A percentile compares a stretch with the other conserved stretches of the same genome.
Evolutionary conservation across 768 basidiomycete genomes (phyloP).

Genomic region (Mycena floridula): DNA sequence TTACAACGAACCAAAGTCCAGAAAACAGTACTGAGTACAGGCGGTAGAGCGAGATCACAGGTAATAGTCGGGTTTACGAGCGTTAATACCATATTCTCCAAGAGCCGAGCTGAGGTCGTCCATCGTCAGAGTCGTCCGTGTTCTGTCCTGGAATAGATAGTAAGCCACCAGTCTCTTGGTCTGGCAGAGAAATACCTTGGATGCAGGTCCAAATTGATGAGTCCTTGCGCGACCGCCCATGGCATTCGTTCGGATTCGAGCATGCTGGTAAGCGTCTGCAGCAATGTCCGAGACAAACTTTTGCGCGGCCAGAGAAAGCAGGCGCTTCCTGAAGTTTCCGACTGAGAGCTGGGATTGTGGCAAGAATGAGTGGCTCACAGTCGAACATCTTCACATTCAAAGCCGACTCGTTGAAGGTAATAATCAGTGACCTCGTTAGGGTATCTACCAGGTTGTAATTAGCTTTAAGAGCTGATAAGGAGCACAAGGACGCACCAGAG

Average conservation of each 20-base stretch:
- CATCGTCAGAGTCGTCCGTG: conserved; percentile 93
- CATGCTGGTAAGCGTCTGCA: conserved; percentile 95
- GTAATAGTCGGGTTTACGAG: conserved; percentile 93
- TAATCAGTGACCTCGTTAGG: conserved; percentile 98
- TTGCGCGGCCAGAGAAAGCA: conserved; percentile 92
- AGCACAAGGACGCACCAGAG: conserved; percentile 53
- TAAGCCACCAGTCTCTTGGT: neutral
- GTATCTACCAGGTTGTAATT: conserved; percentile 45
- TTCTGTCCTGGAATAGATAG: conserved; percentile 59
- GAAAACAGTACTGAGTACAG: too few species aligned
- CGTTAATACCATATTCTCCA: conserved; percentile 92
- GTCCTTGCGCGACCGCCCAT: conserved; percentile 64
- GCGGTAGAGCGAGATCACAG: conserved; percentile 48
- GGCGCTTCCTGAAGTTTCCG: conserved; percentile 74
- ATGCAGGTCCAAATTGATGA: conserved; percentile 54
- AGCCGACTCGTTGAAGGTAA: conserved; percentile 92
- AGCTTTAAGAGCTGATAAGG: neutral
- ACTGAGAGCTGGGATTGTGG: neutral
- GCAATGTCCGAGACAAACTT: conserved; percentile 98
- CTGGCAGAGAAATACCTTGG: conserved; percentile 45
- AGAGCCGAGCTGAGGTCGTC: conserved; percentile 92
- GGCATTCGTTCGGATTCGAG: conserved; percentile 89
- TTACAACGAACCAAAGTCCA: too few species aligned
- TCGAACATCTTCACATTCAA: conserved; percentile 91
- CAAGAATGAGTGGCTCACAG: conserved; percentile 46